These are phyloP conservation scores for Penicillium sp. DNA, from an alignment of 2,329 filamentous ascomycete species.

Conservation along the genomic window DNA sequence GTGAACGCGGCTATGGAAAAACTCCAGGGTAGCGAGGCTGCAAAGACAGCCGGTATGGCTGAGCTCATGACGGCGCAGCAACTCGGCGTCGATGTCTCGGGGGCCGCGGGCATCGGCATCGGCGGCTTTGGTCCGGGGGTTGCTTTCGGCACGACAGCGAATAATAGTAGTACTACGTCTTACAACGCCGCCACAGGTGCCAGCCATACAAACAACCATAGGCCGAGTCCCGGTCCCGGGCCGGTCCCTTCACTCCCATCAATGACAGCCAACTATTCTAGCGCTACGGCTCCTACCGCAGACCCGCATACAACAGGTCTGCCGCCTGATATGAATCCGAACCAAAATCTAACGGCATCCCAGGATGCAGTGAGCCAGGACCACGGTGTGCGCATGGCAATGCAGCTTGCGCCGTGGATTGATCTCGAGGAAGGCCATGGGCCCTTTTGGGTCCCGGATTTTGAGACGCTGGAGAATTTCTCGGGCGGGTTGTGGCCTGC, in stretches of 20 bases:
- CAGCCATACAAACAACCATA: not conserved
- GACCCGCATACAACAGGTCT: not conserved
- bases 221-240: not conserved
- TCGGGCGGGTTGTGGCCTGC: slow-evolving; percentile 36
- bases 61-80: slow-evolving; percentile 48
- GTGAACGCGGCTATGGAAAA: slow-evolving; percentile 55
- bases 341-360: not conserved
- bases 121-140: slow-evolving; percentile 14
- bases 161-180: not conserved
- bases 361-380: slow-evolving; percentile 32
- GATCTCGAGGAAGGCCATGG: slow-evolving; percentile 40
- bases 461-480: slow-evolving; percentile 42
- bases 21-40: slow-evolving; percentile 44
- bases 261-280: not conserved
- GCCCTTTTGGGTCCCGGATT: slow-evolving; percentile 47
- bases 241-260: not conserved
- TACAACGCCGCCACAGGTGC: too few relatives aligned
- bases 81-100: not conserved
- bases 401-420: slow-evolving; percentile 47
- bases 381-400: slow-evolving; percentile 44
- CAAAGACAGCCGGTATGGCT: slow-evolving; percentile 42
- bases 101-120: slow-evolving; percentile 15
- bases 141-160: not conserved
- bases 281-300: slow-evolving; percentile 7
- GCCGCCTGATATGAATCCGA: slow-evolving; percentile 16